A percentile compares a stretch with the other conserved stretches of the same genome.
Evolutionary conservation across 1,139 yeast genomes (phyloP).

Genomic region (Kodamaea alishanica): DNA sequence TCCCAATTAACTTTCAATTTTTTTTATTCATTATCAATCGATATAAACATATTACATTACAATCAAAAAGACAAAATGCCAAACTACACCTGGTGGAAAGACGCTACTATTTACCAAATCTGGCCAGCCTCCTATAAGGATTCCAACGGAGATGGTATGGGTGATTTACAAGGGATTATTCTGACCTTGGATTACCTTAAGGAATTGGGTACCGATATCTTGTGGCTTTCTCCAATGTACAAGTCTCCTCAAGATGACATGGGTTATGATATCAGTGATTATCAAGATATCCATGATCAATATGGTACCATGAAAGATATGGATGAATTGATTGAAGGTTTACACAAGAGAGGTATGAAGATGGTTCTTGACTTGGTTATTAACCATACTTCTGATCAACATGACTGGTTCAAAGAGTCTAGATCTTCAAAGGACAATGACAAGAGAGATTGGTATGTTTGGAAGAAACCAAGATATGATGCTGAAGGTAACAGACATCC

Average conservation of each 20-base stretch:
- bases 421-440: constrained; percentile 48
- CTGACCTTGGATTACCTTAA: constrained; percentile 51
- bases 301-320: constrained; percentile 54
- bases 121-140: constrained; percentile 60
- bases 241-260: constrained; percentile 60
- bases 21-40: background rate
- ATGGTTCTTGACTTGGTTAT: constrained; percentile 54
- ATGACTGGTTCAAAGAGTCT: constrained; percentile 57
- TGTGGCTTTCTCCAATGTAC: constrained; percentile 59
- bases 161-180: constrained; percentile 54
- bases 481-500: constrained; percentile 47
- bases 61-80: constrained; percentile 3
- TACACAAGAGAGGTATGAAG: constrained; percentile 49
- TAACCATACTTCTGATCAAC: constrained; percentile 56
- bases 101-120: constrained; percentile 52
- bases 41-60: constrained; percentile 8
- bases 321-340: constrained; percentile 45
- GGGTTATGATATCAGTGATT: constrained; percentile 61
- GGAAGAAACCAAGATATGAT: constrained; percentile 50
- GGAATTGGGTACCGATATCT: constrained; percentile 47
- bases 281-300: constrained; percentile 46
- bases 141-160: constrained; percentile 55
- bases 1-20: background rate
- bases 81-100: constrained; percentile 51
- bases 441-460: constrained; percentile 61